A percentile compares a stretch with the other conserved stretches of the same genome.
phyloP scores from a whole-genome alignment of 1,284 basidiomycete species.

The Ganoderma meredithae region DNA sequence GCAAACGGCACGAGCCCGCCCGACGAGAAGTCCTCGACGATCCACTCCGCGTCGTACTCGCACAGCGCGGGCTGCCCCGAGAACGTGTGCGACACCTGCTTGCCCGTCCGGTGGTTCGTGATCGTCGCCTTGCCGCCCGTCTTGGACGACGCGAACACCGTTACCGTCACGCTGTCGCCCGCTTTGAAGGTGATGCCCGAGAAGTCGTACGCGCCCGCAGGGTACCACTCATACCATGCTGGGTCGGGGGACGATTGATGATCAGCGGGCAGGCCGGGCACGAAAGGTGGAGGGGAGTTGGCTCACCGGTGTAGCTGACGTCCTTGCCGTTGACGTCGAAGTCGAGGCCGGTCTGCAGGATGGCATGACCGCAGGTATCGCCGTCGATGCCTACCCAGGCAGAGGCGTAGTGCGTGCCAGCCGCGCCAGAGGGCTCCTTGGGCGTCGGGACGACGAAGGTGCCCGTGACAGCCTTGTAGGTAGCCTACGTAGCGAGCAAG shows the following conservation, averaged over 20 bases:
- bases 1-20: conserved; percentile 45
- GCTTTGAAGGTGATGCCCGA: conserved; percentile 40
- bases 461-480: conserved; percentile 40
- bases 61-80: conserved; percentile 43
- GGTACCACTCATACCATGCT: conserved; percentile 51
- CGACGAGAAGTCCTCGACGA: conserved; percentile 46
- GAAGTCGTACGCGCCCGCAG: conserved; percentile 45
- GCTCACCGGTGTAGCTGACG: conserved; percentile 33
- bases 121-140: conserved; percentile 41
- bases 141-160: conserved; percentile 39
- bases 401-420: conserved; percentile 38
- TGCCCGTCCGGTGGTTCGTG: conserved; percentile 40
- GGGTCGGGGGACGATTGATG: neutral
- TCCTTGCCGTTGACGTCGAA: conserved; percentile 36
- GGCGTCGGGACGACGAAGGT: conserved; percentile 44
- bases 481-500: conserved; percentile 27
- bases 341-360: conserved; percentile 40
- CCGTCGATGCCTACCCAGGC: conserved; percentile 34
- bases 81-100: conserved; percentile 40
- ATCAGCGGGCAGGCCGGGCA: neutral
- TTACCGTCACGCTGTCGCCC: conserved; percentile 42
- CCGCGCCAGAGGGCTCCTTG: conserved; percentile 34
- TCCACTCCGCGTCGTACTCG: conserved; percentile 39
- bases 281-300: neutral
- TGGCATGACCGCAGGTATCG: conserved; percentile 29